Base-by-base conservation (phyloP, 352 stramenopile genomes). In the Phytophthora melonis region DNA sequence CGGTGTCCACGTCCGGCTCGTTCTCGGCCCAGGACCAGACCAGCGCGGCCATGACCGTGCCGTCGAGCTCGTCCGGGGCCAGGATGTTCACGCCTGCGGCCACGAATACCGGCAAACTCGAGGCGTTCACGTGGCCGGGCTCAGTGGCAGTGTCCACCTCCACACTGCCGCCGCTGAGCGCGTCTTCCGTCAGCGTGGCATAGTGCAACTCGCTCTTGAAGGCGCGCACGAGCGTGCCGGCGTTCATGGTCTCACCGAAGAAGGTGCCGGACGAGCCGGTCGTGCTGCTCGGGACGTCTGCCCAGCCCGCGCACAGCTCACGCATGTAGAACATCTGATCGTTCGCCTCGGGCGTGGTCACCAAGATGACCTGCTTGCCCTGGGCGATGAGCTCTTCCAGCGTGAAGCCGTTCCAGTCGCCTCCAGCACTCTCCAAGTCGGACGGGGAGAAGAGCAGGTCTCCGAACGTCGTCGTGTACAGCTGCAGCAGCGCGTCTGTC, bases 21-120 rank as follows among this genome's bases (percentile, higher is more conserved):
- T 83, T 81, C 36, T 75, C 50, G 2, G 86, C 86, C 82, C 85
- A 93, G 2, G 71, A 83, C 87, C 87, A 93, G 14, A 93, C 68
- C 79, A 91, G 79, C 0, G 84, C 82, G 4, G 80, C 68, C 73
- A 92, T 77, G 11, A 74, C 56, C 8, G 66, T 52, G 9, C 83
- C 84, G 27, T 91, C 84, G n/a, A 93, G 53, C 30, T 72, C 71
- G 58, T 93, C 87, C 3, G 85, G 80, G 4, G 87, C 80, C 13
- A 91, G 27, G 41, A 93, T 71, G 59, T 92, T 92, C 34, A 88
- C 81, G n/a, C 85, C 85, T 0, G 81, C 81, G 23, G 80, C 77
- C 55, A 88, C 73, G 41, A 89, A 87, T 10, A 76, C 69, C 3
- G 81, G 72, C 3, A 92, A n/a, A 32, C 66, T 89, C 18, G 70